Percentiles rank a stretch among this genome's conserved stretches.
These are phyloP conservation scores for Quercus rubra DNA, from an alignment of 306 rosid genomes.

Conservation along the genomic window DNA sequence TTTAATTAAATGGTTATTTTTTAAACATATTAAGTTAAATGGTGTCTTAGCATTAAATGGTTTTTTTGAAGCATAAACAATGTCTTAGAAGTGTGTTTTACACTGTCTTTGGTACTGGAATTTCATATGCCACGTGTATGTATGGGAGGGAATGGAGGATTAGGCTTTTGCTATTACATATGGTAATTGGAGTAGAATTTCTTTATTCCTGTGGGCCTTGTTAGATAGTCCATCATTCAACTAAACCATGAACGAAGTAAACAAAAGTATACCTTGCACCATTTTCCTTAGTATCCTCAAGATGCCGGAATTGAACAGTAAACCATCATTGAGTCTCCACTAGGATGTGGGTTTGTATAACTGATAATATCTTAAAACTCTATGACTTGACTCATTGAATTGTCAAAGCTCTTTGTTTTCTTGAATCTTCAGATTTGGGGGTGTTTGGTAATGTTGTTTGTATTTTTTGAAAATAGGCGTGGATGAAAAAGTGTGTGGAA, in stretches of 20 bases:
- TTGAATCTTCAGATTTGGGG: background rate
- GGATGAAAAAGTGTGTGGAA: no score
- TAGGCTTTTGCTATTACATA: no score
- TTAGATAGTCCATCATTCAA: conserved; percentile 7
- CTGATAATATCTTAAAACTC: background rate
- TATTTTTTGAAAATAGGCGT: no score
- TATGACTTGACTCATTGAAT: conserved; percentile 2
- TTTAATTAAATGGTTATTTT: no score
- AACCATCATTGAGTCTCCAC: background rate
- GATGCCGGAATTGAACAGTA: background rate
- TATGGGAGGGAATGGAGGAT: no score
- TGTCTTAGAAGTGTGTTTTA: no score
- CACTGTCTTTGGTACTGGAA: no score
- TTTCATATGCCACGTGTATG: no score
- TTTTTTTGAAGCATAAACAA: no score
- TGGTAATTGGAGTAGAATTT: background rate
- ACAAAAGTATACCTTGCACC: conserved; percentile 14
- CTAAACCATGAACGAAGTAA: background rate
- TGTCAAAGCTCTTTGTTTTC: background rate
- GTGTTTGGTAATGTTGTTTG: no score
- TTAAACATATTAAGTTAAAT: no score
- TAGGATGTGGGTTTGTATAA: conserved; percentile 4
- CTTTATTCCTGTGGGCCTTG: background rate
- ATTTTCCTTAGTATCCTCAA: background rate
- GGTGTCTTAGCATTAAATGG: no score